Conservation (phyloP, 768 basidiomycete species). For the Agrocybe pediades region DNA sequence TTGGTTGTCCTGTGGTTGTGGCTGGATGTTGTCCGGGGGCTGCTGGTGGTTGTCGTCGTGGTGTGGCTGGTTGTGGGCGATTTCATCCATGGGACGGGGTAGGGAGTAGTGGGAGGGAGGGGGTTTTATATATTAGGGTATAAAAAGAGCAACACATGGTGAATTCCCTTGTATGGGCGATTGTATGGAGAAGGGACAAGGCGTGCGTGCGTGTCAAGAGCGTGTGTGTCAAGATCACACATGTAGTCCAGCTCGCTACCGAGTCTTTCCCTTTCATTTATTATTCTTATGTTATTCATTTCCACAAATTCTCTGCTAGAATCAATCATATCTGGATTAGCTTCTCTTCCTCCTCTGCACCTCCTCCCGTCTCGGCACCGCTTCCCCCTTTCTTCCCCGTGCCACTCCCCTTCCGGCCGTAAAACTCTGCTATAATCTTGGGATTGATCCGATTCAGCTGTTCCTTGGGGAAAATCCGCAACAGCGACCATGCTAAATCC, state of each 20-base stretch:
- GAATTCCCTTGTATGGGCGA: constrained; percentile 27
- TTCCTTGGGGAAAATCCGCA: constrained; percentile 99
- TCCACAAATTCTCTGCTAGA: constrained; percentile 1
- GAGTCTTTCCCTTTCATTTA: constrained; percentile 12
- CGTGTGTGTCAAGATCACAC: constrained; percentile 32
- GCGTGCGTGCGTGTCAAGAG: constrained; percentile 22
- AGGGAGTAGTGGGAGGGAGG: constrained; percentile 24
- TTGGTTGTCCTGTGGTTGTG: constrained; percentile 11
- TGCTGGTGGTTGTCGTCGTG: constrained; percentile 1
- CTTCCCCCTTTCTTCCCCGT: constrained; percentile 60
- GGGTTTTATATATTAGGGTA: constrained; percentile 26
- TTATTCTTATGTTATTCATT: constrained; percentile 1
- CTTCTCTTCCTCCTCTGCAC: constrained; percentile 35
- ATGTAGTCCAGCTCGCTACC: constrained; percentile 17
- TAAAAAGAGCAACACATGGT: constrained; percentile 47
- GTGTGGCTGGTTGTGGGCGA: constrained; percentile 52
- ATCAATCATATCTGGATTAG: constrained; percentile 25
- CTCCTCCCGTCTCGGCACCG: constrained; percentile 46
- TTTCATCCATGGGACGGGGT: constrained; percentile 59
- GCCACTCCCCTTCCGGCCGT: constrained; percentile 78
- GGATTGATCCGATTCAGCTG: constrained; percentile 97
- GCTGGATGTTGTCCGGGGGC: constrained; percentile 46
- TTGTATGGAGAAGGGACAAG: constrained; percentile 31
- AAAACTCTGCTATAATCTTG: constrained; percentile 94
- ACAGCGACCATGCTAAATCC: constrained; percentile 94